A percentile compares a stretch with the other conserved stretches of the same genome.
Evolutionary conservation across 2,329 filamentous ascomycete species (phyloP).

Genomic region (Phialophora chinensis): DNA sequence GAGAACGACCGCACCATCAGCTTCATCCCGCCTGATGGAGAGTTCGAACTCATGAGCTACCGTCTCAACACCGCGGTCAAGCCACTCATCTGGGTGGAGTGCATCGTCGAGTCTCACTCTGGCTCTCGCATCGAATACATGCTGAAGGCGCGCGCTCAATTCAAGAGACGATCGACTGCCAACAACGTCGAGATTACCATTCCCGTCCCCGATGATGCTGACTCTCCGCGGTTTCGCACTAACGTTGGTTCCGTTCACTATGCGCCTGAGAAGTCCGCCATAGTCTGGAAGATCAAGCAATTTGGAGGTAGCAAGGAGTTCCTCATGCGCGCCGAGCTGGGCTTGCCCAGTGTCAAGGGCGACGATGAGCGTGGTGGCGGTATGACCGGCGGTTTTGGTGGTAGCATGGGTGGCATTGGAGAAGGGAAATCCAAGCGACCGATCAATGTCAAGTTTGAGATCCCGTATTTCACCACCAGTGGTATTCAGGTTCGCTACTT

Average conservation of each 20-base stretch:
- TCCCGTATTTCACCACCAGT: constrained; percentile 99
- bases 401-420: constrained; percentile 89
- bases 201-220: constrained; percentile 94
- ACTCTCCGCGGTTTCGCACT: constrained; percentile 92
- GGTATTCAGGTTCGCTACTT: constrained; percentile 98
- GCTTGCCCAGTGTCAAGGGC: constrained; percentile 88
- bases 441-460: constrained; percentile 99
- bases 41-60: constrained; percentile 99
- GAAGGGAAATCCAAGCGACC: constrained; percentile 87
- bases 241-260: constrained; percentile 98
- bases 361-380: constrained; percentile 95
- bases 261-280: constrained; percentile 93
- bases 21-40: constrained; percentile 97
- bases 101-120: constrained; percentile 93
- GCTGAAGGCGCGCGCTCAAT: constrained; percentile 96
- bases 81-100: constrained; percentile 98
- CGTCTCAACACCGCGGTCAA: constrained; percentile 98
- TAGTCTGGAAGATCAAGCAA: constrained; percentile 99
- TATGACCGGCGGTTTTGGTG: constrained; percentile 97
- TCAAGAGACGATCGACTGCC: constrained; percentile 95
- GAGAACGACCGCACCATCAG: constrained; percentile 99
- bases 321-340: constrained; percentile 95
- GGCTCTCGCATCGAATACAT: constrained; percentile 98
- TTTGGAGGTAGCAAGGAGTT: constrained; percentile 99
- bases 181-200: constrained; percentile 99